Percentiles rank a stretch among this genome's conserved stretches.
Evolutionary conservation across 176 grass and related monocot genomes (phyloP).

Genomic region (Bonia amplexicaulis): DNA sequence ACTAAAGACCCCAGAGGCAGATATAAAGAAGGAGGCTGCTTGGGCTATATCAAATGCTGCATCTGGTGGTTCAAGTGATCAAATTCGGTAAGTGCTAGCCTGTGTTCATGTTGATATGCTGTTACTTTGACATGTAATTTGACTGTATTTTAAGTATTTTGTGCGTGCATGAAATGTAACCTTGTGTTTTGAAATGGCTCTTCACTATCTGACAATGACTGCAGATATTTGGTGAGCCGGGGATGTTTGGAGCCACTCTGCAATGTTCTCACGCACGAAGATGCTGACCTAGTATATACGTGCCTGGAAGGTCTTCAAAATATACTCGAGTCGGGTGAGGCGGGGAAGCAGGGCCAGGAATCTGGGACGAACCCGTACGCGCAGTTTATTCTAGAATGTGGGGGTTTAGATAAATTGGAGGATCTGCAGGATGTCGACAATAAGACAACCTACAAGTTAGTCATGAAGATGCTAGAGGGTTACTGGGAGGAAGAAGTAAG

Average conservation of each 20-base stretch:
- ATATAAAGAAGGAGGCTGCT: conserved; percentile 66
- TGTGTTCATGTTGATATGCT: not conserved
- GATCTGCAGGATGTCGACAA: conserved; percentile 52
- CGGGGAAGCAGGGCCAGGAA: conserved; percentile 38
- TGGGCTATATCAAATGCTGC: conserved; percentile 82
- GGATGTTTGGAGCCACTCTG: conserved; percentile 71
- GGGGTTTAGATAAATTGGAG: conserved; percentile 64
- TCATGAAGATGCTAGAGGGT: conserved; percentile 59
- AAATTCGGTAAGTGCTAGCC: conserved; percentile 51
- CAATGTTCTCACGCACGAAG: conserved; percentile 45
- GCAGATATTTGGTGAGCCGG: conserved; percentile 62
- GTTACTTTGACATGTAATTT: not conserved
- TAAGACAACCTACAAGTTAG: conserved; percentile 42
- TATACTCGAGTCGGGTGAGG: conserved; percentile 47
- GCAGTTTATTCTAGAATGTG: conserved; percentile 66
- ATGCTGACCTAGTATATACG: conserved; percentile 41
- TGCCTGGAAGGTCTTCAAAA: conserved; percentile 70
- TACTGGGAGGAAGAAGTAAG: conserved; percentile 78
- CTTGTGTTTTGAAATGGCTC: not conserved
- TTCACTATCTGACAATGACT: not conserved
- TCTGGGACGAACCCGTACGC: conserved; percentile 45
- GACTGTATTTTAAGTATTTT: not conserved
- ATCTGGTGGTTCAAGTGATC: conserved; percentile 46
- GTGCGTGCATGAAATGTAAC: not conserved
- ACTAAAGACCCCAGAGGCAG: conserved; percentile 43